A percentile compares a stretch with the other conserved stretches of the same genome.
These are phyloP conservation scores for Xylariaceae sp. DNA, from an alignment of 2,329 filamentous ascomycete species.

Conservation along the genomic window DNA sequence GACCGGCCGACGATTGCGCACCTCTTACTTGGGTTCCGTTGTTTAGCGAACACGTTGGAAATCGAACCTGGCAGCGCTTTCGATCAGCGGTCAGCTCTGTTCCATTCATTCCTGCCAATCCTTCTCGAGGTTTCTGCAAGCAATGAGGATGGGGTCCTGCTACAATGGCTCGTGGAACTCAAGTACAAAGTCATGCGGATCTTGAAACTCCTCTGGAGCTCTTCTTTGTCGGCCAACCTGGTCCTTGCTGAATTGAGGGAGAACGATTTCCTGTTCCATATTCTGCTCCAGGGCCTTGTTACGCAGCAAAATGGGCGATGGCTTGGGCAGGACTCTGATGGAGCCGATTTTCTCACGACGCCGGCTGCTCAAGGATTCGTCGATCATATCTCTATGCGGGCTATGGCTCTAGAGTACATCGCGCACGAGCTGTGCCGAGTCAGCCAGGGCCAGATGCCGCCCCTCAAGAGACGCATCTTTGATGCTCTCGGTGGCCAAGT, in stretches of 20 bases:
- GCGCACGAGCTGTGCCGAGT: conserved; percentile 78
- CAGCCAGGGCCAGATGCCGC: conserved; percentile 63
- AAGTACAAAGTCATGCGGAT: conserved; percentile 67
- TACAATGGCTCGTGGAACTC: conserved; percentile 63
- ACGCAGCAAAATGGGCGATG: conserved; percentile 65
- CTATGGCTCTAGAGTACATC: conserved; percentile 77
- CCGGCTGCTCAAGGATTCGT: conserved; percentile 64
- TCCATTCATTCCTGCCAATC: conserved; percentile 75
- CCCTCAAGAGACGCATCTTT: conserved; percentile 62
- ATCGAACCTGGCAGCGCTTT: conserved; percentile 67
- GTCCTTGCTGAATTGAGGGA: conserved; percentile 74
- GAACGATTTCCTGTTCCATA: conserved; percentile 72
- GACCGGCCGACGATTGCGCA: conserved; percentile 84
- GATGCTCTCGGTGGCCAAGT: conserved; percentile 75
- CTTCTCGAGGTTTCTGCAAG: conserved; percentile 62
- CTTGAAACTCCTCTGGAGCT: conserved; percentile 76
- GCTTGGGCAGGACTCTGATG: conserved; percentile 60
- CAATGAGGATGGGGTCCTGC: conserved; percentile 53
- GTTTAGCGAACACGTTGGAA: conserved; percentile 63
- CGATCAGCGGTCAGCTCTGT: conserved; percentile 65
- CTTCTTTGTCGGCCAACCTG: conserved; percentile 68
- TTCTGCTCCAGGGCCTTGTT: conserved; percentile 67
- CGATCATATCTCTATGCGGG: conserved; percentile 72
- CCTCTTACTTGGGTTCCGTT: conserved; percentile 80
- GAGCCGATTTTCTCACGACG: conserved; percentile 63